Base-by-base conservation (phyloP, 306 rosid genomes). In the Sicyos baderoa region DNA sequence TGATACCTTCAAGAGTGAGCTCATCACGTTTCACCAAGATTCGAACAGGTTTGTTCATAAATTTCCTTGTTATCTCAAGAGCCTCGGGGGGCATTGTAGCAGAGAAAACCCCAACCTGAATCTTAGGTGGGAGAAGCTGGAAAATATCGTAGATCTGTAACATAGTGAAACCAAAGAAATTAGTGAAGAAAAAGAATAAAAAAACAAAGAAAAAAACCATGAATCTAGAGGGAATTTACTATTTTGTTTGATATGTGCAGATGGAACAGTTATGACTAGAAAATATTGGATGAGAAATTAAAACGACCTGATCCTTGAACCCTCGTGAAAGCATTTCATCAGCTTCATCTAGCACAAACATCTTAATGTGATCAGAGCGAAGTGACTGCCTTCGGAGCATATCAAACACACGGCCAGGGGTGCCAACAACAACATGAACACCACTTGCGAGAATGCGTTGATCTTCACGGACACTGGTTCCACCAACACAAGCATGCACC, bases 281-380 rank as follows among this genome's bases (percentile, higher is more conserved):
- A 35, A 35, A 35, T 35, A 35, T 35, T 45, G 9, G 4, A 9
- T 37, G 58, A 58, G 8, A 42, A 75, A 40, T 35, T 50, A 9
- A 55, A 59, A 27, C 55, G 15, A 87, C 95, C 95, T 85, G 91
- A 74, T 85, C 95, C 84, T 85, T 88, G 86, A 88, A 88, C 58
- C 91, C 95, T 60, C 84, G 80, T 58, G 89, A 88, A 68, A 85
- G 95, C 95, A 88, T 85, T 76, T 88, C 95, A 82, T 88, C 91
- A 3, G 91, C 91, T 80, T 88, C 91, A 72, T 86, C 91, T 27
- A 86, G 76, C 57, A 86, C 91, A 73, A 86, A 84, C 79, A 82
- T 82, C 80, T 62, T 77, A 73, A 86, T 86, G 68, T 47, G 52
- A 82, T 82, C 87, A 17, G 84, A 82, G 21, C 85, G 83, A 76